Evolutionary conservation across 1,284 basidiomycete genomes (phyloP).

Genomic region (Rhizoctonia solani): DNA sequence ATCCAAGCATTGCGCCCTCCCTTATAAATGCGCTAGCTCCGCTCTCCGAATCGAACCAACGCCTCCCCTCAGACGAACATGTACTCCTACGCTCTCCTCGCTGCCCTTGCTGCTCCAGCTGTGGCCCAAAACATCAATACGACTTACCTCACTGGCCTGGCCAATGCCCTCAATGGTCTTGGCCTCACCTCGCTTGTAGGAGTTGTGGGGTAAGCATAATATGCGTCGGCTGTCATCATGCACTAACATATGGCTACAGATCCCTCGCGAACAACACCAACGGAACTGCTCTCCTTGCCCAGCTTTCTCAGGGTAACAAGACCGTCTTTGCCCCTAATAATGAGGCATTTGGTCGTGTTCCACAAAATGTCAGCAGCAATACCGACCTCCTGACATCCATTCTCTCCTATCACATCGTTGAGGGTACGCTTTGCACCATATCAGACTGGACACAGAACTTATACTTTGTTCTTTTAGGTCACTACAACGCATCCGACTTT

Average conservation of each 20-base stretch:
- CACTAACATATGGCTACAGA: constrained; percentile 48
- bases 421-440: not conserved
- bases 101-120: constrained; percentile 37
- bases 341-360: not conserved
- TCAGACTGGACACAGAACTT: not conserved
- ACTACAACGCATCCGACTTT: not conserved
- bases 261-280: constrained; percentile 57
- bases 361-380: not conserved
- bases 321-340: constrained; percentile 9
- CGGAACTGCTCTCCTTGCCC: constrained; percentile 33
- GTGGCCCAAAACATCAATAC: constrained; percentile 42
- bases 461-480: not conserved
- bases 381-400: not conserved
- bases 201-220: constrained; percentile 50
- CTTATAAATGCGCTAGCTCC: not conserved
- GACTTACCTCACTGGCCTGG: constrained; percentile 47
- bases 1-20: not conserved
- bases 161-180: constrained; percentile 45
- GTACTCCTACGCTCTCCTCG: constrained; percentile 38
- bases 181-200: constrained; percentile 51
- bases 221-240: constrained; percentile 37
- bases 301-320: constrained; percentile 1
- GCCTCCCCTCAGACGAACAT: constrained; percentile 40
- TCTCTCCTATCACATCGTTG: not conserved
- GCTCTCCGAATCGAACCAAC: not conserved